Conservation (phyloP, 345 rosid species). For the Sisymbrium irio region DNA sequence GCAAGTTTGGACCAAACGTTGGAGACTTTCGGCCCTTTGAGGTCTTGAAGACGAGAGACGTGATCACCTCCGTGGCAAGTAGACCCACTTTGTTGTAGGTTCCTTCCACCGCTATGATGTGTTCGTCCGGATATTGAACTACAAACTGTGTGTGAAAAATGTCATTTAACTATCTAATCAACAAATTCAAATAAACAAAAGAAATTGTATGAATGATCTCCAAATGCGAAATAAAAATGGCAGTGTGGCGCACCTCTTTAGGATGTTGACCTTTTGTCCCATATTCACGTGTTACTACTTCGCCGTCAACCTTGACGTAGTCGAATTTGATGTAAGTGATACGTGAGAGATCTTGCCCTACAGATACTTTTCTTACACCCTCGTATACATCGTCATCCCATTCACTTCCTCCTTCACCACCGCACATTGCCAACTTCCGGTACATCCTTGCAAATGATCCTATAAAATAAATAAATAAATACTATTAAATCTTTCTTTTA, state of each 20-base stretch:
- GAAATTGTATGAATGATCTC: neutral
- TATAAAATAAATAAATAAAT: neutral
- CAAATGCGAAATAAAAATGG: neutral
- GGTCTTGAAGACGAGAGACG: slow-evolving; percentile 17
- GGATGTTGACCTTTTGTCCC: slow-evolving; percentile 10
- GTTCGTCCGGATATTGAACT: slow-evolving; percentile 11
- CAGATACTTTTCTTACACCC: slow-evolving; percentile 26
- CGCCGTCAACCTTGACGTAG: slow-evolving; percentile 20
- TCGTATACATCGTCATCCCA: slow-evolving; percentile 34
- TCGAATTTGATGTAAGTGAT: slow-evolving; percentile 29
- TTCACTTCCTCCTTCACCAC: slow-evolving; percentile 28
- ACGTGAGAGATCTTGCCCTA: slow-evolving; percentile 21
- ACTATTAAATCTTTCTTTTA: neutral
- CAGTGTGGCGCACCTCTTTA: slow-evolving; percentile 12
- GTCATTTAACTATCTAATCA: neutral
- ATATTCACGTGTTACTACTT: slow-evolving; percentile 26
- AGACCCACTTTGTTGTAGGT: neutral
- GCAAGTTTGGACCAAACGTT: slow-evolving; percentile 19
- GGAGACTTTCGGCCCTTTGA: slow-evolving; percentile 27
- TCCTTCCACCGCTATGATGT: slow-evolving; percentile 28
- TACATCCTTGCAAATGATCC: slow-evolving; percentile 1
- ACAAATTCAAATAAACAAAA: neutral
- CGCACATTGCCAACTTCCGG: neutral
- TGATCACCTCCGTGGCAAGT: slow-evolving; percentile 15
- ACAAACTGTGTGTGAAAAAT: slow-evolving; percentile 5